Percentiles rank a stretch among this genome's conserved stretches.
These are phyloP conservation scores for Colletotrichum sp. DNA, from an alignment of 2,329 filamentous ascomycete genomes.

Conservation along the genomic window DNA sequence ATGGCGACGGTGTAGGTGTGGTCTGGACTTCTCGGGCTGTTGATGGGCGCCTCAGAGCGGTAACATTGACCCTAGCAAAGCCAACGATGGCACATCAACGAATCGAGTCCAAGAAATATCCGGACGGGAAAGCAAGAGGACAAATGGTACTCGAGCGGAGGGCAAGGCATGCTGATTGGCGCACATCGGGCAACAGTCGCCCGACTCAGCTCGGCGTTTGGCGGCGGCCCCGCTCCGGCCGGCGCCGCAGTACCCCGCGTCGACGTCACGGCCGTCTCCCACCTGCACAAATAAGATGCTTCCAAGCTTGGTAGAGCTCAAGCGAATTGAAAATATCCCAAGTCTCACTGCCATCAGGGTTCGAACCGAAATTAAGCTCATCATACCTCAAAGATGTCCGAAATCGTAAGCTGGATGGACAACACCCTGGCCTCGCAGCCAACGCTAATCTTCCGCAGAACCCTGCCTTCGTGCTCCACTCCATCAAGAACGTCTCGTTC, in stretches of 20 bases:
- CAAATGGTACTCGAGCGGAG: neutral
- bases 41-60: neutral
- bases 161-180: neutral
- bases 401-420: neutral
- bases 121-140: neutral
- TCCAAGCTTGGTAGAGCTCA: neutral
- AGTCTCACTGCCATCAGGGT: neutral
- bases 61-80: neutral
- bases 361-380: neutral
- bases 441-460: conserved; percentile 33
- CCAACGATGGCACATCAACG: neutral
- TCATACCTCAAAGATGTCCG: neutral
- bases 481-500: conserved; percentile 47
- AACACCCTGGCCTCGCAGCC: neutral
- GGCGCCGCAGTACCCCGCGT: conserved; percentile 10
- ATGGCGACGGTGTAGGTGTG: conserved; percentile 5
- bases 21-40: neutral
- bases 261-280: conserved; percentile 1
- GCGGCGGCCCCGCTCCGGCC: conserved; percentile 9
- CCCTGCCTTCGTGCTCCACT: conserved; percentile 51
- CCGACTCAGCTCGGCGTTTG: conserved; percentile 3
- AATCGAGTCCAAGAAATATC: neutral
- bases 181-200: neutral
- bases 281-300: neutral
- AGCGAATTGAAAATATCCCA: neutral